A percentile compares a stretch with the other conserved stretches of the same genome.
These are phyloP conservation scores for Suhomyces bribrorum DNA, from an alignment of 1,139 yeast species.

Conservation along the genomic window DNA sequence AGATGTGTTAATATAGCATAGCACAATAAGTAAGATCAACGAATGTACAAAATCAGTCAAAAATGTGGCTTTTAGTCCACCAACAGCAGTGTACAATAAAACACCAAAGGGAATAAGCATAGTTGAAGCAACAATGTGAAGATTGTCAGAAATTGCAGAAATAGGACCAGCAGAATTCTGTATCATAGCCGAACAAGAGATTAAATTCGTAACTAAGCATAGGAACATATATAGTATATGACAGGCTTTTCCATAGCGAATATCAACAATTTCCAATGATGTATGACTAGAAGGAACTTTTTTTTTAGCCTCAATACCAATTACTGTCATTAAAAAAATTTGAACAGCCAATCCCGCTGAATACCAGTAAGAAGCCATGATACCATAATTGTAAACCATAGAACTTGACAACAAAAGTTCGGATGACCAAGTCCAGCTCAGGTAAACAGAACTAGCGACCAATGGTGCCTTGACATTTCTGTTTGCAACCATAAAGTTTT, in stretches of 20 bases:
- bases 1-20: conserved; percentile 30
- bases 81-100: conserved; percentile 36
- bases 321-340: conserved; percentile 28
- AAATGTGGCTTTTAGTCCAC: conserved; percentile 45
- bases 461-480: conserved; percentile 22
- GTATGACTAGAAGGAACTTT: conserved; percentile 34
- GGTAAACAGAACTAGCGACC: conserved; percentile 30
- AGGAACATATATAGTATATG: conserved; percentile 35
- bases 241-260: conserved; percentile 31
- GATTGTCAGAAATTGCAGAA: conserved; percentile 34
- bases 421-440: conserved; percentile 36
- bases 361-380: conserved; percentile 29
- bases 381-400: conserved; percentile 31
- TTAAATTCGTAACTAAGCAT: conserved; percentile 32
- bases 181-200: conserved; percentile 38
- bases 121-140: conserved; percentile 35
- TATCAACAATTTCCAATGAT: conserved; percentile 31
- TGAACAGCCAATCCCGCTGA: conserved; percentile 33
- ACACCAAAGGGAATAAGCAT: conserved; percentile 41
- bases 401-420: conserved; percentile 29
- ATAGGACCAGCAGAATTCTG: conserved; percentile 39
- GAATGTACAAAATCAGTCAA: conserved; percentile 39
- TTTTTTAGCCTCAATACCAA: conserved; percentile 36
- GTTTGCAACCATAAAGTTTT: conserved; percentile 33
- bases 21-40: conserved; percentile 33